These are phyloP conservation scores for Aquilaria yunnanensis DNA, from an alignment of 345 rosid genomes.

Conservation along the genomic window DNA sequence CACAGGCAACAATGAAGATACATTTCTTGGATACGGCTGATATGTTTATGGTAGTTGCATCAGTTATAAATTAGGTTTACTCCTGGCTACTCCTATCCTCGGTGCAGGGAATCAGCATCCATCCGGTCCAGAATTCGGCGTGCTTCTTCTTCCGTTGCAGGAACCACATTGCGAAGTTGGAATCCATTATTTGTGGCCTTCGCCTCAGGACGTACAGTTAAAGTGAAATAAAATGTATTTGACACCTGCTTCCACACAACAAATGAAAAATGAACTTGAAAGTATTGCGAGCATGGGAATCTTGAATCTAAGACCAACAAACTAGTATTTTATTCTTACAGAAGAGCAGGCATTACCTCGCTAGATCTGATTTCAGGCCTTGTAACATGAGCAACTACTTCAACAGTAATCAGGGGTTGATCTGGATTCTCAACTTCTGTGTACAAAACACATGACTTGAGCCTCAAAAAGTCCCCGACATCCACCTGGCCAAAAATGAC, in stretches of 20 bases:
- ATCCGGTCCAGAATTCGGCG: slow-evolving; percentile 60
- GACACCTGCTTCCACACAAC: slow-evolving; percentile 45
- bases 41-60: too few species aligned
- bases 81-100: background rate
- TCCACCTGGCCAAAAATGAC: slow-evolving; percentile 46
- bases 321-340: background rate
- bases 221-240: slow-evolving; percentile 76
- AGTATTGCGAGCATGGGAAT: background rate
- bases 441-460: slow-evolving; percentile 74
- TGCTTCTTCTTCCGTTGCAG: slow-evolving; percentile 88
- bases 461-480: slow-evolving; percentile 74
- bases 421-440: slow-evolving; percentile 61
- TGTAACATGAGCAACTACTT: slow-evolving; percentile 96
- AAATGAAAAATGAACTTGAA: background rate
- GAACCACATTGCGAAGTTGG: slow-evolving; percentile 67
- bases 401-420: slow-evolving; percentile 68
- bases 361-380: slow-evolving; percentile 87
- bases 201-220: slow-evolving; percentile 66
- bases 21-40: too few species aligned
- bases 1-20: too few species aligned
- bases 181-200: slow-evolving; percentile 42
- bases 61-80: too few species aligned
- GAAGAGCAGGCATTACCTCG: slow-evolving; percentile 44
- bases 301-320: background rate
- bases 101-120: slow-evolving; percentile 47